phyloP scores from a whole-genome alignment of 352 stramenopile genomes.

The Phytophthora megakarya region DNA sequence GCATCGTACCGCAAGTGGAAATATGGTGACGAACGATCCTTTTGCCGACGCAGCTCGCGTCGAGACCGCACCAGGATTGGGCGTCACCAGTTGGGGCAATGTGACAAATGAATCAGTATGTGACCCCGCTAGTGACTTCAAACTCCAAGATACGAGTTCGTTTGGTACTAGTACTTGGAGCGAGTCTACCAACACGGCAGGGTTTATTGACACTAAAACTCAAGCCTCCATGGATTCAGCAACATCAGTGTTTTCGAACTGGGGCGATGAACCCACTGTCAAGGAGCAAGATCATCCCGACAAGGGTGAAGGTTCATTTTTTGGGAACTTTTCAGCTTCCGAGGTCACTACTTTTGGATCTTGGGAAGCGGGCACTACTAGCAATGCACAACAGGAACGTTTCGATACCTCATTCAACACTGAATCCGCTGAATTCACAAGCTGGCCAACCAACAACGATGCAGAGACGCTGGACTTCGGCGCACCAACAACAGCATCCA shows the following conservation, averaged over 20 bases:
- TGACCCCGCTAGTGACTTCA: neutral
- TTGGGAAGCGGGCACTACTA: neutral
- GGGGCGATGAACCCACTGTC: neutral
- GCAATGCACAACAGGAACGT: neutral
- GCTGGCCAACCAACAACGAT: neutral
- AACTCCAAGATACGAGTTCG: neutral
- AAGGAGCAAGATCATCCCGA: neutral
- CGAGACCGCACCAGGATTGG: neutral
- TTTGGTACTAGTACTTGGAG: neutral
- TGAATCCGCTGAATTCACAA: neutral
- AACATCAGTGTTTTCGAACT: constrained; percentile 13
- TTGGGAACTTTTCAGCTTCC: constrained; percentile 5
- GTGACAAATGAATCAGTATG: neutral
- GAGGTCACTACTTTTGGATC: constrained; percentile 1
- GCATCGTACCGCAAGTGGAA: neutral
- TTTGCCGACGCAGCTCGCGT: constrained; percentile 15
- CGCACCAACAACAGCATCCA: too few species aligned
- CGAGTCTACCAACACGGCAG: neutral
- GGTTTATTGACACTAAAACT: neutral
- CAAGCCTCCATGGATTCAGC: neutral
- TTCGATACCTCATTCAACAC: neutral
- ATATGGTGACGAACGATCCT: constrained; percentile 4
- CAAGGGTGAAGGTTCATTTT: neutral
- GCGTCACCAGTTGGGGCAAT: constrained; percentile 13
- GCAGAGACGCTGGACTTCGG: too few species aligned